Evolutionary conservation across 306 rosid genomes (phyloP).

Genomic region (Rosa chinensis): DNA sequence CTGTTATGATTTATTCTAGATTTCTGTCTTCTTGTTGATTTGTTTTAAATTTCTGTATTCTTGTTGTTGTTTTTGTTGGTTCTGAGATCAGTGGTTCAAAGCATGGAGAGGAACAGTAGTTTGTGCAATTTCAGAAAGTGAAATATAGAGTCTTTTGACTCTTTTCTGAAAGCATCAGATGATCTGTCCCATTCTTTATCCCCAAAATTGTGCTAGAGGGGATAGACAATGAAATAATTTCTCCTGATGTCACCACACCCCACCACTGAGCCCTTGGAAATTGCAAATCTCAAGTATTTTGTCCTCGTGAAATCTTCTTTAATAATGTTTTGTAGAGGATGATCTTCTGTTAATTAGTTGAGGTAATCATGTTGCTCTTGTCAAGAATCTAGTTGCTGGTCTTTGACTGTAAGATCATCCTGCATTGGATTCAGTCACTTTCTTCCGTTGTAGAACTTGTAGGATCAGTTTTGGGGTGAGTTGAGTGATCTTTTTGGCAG

Average conservation of each 20-base stretch:
- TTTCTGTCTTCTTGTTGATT: not conserved
- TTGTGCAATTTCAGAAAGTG: not conserved
- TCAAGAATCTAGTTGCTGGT: not conserved
- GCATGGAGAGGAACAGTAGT: not conserved
- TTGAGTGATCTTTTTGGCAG: not conserved
- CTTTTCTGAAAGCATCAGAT: not conserved
- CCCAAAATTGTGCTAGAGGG: not conserved
- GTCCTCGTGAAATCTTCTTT: not conserved
- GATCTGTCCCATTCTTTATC: constrained; percentile 1
- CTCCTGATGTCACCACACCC: not conserved
- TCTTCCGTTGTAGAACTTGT: not conserved
- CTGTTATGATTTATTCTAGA: not conserved
- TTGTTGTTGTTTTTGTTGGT: not conserved
- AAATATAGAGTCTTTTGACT: no score
- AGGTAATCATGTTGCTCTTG: not conserved
- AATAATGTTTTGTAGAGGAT: not conserved
- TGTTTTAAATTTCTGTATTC: not conserved
- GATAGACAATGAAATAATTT: not conserved
- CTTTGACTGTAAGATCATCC: not conserved
- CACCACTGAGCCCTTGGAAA: not conserved
- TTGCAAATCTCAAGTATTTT: not conserved
- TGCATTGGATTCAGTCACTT: not conserved
- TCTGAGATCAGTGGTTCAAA: not conserved
- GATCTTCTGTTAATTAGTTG: not conserved
- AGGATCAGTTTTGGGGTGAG: not conserved